Base-by-base conservation (phyloP, 2,329 filamentous ascomycete species). In the Arthrobotrys entomopaga region DNA sequence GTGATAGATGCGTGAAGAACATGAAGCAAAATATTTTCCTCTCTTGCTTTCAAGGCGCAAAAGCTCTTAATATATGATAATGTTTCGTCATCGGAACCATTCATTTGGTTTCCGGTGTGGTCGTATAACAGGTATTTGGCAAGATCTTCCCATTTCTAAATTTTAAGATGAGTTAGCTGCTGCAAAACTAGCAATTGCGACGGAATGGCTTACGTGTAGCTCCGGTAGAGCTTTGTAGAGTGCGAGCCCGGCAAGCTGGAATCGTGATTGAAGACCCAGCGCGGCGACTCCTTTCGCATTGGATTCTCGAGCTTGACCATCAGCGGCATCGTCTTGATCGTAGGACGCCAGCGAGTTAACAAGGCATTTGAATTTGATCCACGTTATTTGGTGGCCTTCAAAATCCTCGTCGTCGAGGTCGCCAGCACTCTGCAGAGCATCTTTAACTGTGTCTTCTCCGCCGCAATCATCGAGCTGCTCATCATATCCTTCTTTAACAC, bases 61-160 rank as follows among this genome's bases (percentile, higher is more conserved):
- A 90, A 87, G 74, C 87, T 86, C 79, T 90, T 91, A 58, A 96
- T 86, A 24, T 86, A 85, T 54, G 86, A 85, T 1, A 85, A 82
- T 22, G 80, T 79, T 79, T 86, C 81, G 77, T 85, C 82, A 78
- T 88, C 83, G 80, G 79, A 82, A 34, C 49, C 50, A 34, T 73
- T 65, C 61, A 58, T 63, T 76, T 42, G 79, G 79, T 86, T 88
- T 0, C 85, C 86, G 0, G 93, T 95, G 81, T 98, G 93, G 79
- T 99, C 95, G 80, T 92, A 96, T 1, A 99, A 84, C 5, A 99
- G 86, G 81, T 97, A 99, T 15, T 93, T 93, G 24, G 93, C 90
- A 66, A 99, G 82, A 3, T 91, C 86, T 79, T 96, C 91, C 95
- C 95, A 99, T 67, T 93, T 89, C 77, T 88, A 59, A 16, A 20